These are phyloP conservation scores for Mariannaea elegans DNA, from an alignment of 2,329 filamentous ascomycete species.

Conservation along the genomic window DNA sequence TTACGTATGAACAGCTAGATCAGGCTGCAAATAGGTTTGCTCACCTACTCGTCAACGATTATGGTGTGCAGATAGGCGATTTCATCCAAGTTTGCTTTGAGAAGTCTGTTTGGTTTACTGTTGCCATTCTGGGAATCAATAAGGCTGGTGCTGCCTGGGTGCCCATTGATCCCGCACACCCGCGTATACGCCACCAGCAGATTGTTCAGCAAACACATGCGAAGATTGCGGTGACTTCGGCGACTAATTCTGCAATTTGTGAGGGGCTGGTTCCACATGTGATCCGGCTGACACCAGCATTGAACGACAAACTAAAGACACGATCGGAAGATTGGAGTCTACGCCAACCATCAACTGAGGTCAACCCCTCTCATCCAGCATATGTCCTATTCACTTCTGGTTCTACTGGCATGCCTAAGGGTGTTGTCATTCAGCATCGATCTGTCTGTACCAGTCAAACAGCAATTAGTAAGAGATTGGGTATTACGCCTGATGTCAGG, in stretches of 20 bases:
- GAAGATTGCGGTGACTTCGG: too few species aligned
- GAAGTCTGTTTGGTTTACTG: slow-evolving; percentile 8
- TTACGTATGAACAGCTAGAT: not conserved
- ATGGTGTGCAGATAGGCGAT: not conserved
- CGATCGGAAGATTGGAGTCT: not conserved
- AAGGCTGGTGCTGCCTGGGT: slow-evolving; percentile 15
- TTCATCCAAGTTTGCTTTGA: slow-evolving; percentile 19
- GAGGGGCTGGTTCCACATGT: not conserved
- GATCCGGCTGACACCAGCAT: too few species aligned
- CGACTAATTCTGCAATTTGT: not conserved
- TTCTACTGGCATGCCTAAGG: too few species aligned
- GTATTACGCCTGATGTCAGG: not conserved
- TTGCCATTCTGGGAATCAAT: slow-evolving; percentile 9
- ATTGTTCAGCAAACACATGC: not conserved
- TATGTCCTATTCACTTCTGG: slow-evolving; percentile 42
- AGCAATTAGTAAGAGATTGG: not conserved
- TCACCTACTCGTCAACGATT: slow-evolving; percentile 8
- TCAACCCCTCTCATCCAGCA: too few species aligned
- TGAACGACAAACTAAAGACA: too few species aligned
- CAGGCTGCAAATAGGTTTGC: not conserved
- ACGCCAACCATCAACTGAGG: too few species aligned
- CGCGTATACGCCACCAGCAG: not conserved
- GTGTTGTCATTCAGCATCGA: slow-evolving; percentile 31
- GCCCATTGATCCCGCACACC: slow-evolving; percentile 4
- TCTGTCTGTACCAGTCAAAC: slow-evolving; percentile 6